phyloP scores from a whole-genome alignment of 306 rosid species.

The Carpinus viminea region DNA sequence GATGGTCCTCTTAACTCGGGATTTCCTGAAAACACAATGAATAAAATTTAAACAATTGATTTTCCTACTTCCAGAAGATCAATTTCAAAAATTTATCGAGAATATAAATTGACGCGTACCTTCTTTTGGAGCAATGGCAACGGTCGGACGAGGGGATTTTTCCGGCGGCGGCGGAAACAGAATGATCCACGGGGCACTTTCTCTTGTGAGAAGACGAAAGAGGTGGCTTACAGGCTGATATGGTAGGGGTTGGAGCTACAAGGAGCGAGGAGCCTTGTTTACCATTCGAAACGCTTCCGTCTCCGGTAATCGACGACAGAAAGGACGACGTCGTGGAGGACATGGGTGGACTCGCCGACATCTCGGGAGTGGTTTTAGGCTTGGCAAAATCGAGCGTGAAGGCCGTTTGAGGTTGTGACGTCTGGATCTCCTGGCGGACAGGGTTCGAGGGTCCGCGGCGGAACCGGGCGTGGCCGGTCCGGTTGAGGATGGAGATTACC shows the following conservation, averaged over 20 bases:
- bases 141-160: conserved; percentile 45
- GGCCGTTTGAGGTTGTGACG: background rate
- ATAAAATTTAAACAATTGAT: background rate
- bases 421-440: background rate
- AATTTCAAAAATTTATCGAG: background rate
- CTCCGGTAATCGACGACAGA: conserved; percentile 66
- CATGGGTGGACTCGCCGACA: conserved; percentile 36
- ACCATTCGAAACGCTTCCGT: conserved; percentile 74
- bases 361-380: conserved; percentile 7
- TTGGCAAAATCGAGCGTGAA: conserved; percentile 30
- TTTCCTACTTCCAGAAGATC: background rate
- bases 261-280: conserved; percentile 43
- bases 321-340: conserved; percentile 65
- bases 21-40: background rate
- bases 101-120: conserved; percentile 37
- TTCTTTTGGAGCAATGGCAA: conserved; percentile 78
- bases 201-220: conserved; percentile 49
- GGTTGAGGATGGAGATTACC: conserved; percentile 59
- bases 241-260: conserved; percentile 23
- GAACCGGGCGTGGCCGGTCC: conserved; percentile 88
- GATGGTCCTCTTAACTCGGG: background rate
- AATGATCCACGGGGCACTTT: conserved; percentile 42
- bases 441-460: conserved; percentile 62
- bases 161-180: conserved; percentile 24
- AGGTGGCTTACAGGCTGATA: conserved; percentile 64